A percentile compares a stretch with the other conserved stretches of the same genome.
Conservation (phyloP, 352 stramenopile genomes). For the Pythium guiyangense region DNA sequence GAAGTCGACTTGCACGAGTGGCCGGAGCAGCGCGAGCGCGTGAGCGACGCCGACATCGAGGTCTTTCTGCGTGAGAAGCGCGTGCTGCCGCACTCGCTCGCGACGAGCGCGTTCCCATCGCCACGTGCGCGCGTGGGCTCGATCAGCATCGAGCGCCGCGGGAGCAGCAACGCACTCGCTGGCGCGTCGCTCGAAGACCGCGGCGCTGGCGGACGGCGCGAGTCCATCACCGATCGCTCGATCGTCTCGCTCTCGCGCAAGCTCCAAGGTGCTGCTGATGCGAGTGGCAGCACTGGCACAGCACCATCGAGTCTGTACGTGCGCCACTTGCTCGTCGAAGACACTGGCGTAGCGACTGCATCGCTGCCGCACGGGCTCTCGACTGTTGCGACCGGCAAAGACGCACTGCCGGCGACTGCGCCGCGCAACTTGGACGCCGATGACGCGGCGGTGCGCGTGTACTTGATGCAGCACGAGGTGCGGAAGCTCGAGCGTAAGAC, state of each 20-base stretch:
- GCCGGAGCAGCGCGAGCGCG: constrained; percentile 84
- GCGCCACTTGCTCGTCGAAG: constrained; percentile 12
- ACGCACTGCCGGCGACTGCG: background rate
- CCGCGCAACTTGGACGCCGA: constrained; percentile 33
- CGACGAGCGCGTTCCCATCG: constrained; percentile 4
- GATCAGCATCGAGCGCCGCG: background rate
- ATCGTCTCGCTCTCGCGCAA: constrained; percentile 28
- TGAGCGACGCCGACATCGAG: constrained; percentile 77
- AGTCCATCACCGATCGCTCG: constrained; percentile 20
- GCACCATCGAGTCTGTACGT: background rate
- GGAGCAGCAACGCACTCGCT: background rate
- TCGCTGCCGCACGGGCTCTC: background rate
- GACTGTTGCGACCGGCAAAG: background rate
- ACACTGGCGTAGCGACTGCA: background rate
- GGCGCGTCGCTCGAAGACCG: background rate
- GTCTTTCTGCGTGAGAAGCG: constrained; percentile 58
- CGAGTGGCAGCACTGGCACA: background rate
- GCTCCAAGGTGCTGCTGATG: constrained; percentile 12
- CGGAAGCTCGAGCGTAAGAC: constrained; percentile 59
- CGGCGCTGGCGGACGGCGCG: background rate
- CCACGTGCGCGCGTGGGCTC: constrained; percentile 4
- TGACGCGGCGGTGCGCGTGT: constrained; percentile 36
- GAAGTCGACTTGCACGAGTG: constrained; percentile 76
- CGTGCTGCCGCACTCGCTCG: constrained; percentile 30
- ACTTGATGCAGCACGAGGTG: constrained; percentile 67